These are phyloP conservation scores for Vaccinium macrocarpon DNA, from an alignment of 148 eudicot species.

Conservation along the genomic window DNA sequence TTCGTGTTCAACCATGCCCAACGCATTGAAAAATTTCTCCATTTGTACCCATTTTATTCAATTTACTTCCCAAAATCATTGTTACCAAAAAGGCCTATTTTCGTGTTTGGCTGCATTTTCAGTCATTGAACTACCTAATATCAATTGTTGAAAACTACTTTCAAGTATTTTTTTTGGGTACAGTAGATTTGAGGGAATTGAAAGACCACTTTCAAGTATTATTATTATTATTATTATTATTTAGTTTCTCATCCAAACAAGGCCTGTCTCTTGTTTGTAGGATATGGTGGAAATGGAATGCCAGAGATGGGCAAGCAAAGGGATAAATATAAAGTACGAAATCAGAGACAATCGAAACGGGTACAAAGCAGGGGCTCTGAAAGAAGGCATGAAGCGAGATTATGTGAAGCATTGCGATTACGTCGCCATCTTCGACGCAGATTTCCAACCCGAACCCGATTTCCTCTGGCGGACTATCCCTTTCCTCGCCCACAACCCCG, in stretches of 20 bases:
- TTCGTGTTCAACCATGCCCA: too few relatives aligned
- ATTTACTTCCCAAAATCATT: too few relatives aligned
- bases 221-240: too few relatives aligned
- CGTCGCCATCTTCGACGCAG: constrained; percentile 78
- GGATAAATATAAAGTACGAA: constrained; percentile 27
- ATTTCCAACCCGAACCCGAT: constrained; percentile 79
- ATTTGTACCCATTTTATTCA: too few relatives aligned
- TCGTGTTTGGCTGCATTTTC: too few relatives aligned
- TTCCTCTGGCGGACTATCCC: constrained; percentile 62
- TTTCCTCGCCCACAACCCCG: constrained; percentile 51
- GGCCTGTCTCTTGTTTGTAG: not conserved
- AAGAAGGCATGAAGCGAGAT: constrained; percentile 27
- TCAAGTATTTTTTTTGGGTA: too few relatives aligned
- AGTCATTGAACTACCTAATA: too few relatives aligned
- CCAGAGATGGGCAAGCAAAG: constrained; percentile 30
- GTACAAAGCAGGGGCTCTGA: constrained; percentile 32
- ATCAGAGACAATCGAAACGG: constrained; percentile 26
- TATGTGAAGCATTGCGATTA: constrained; percentile 29
- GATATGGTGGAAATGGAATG: constrained; percentile 29
- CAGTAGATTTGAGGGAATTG: too few relatives aligned
- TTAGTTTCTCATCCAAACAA: not conserved
- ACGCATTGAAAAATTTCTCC: too few relatives aligned
- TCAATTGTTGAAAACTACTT: too few relatives aligned
- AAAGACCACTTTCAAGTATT: too few relatives aligned
- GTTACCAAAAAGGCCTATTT: too few relatives aligned